Conservation (phyloP, 2,329 filamentous ascomycete species). For the Neonectria punicea region DNA sequence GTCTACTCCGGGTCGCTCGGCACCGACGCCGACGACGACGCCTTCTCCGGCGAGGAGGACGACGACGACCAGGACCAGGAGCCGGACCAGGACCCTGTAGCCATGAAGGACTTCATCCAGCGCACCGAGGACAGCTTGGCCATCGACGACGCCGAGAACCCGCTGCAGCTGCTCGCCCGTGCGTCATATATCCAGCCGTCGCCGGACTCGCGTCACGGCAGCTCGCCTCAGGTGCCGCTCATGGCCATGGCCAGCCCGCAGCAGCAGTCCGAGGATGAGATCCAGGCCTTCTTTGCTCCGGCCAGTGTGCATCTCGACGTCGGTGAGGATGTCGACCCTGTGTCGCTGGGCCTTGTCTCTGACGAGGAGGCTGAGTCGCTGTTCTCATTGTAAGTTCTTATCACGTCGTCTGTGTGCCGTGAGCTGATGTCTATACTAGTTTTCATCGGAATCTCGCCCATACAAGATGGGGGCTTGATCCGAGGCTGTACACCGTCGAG, state of each 20-base stretch:
- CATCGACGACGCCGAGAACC: constrained; percentile 79
- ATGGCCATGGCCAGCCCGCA: constrained; percentile 30
- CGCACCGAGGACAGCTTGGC: constrained; percentile 63
- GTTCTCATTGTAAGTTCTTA: constrained; percentile 67
- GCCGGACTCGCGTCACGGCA: constrained; percentile 47
- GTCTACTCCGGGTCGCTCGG: constrained; percentile 23
- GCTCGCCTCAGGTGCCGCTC: constrained; percentile 40
- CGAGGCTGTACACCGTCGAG: constrained; percentile 69
- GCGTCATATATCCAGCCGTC: constrained; percentile 75
- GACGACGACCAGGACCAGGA: constrained; percentile 42
- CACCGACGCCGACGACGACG: constrained; percentile 43
- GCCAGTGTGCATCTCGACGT: constrained; percentile 71
- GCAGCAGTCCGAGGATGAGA: constrained; percentile 53
- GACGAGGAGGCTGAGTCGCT: constrained; percentile 71
- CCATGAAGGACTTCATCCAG: constrained; percentile 43
- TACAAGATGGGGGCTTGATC: constrained; percentile 79
- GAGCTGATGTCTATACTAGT: constrained; percentile 49
- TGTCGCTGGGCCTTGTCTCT: constrained; percentile 76
- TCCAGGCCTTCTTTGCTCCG: constrained; percentile 74
- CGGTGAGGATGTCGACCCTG: constrained; percentile 72
- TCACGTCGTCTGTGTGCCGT: not conserved
- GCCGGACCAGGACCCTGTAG: constrained; percentile 33
- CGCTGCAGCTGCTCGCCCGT: constrained; percentile 76
- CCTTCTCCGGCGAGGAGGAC: constrained; percentile 47
- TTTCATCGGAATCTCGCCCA: constrained; percentile 78